Conservation (phyloP, 2,329 filamentous ascomycete genomes). For the Xylaria sp. region DNA sequence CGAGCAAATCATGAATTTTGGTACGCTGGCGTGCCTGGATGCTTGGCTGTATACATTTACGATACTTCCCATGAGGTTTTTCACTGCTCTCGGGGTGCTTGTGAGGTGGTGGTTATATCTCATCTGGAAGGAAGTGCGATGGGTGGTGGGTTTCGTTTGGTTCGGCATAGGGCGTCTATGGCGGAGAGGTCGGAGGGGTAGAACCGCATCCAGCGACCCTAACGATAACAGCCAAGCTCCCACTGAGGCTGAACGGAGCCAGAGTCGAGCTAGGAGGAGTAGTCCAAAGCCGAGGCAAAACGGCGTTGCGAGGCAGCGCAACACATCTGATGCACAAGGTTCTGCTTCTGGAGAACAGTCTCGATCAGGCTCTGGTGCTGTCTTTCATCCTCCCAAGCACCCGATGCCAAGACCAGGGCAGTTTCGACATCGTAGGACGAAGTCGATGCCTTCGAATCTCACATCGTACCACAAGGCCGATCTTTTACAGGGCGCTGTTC, state of each 20-base stretch:
- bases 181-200: conserved; percentile 66
- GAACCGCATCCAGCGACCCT: conserved; percentile 47
- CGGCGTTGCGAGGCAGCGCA: conserved; percentile 38
- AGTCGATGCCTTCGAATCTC: conserved; percentile 85
- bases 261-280: conserved; percentile 49
- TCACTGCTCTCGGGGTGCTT: conserved; percentile 81
- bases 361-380: conserved; percentile 41
- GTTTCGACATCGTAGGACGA: conserved; percentile 76
- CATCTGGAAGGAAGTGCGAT: conserved; percentile 75
- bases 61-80: conserved; percentile 88
- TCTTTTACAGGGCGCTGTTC: conserved; percentile 87
- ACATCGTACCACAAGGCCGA: conserved; percentile 94
- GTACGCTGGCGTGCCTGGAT: conserved; percentile 89
- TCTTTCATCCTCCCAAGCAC: conserved; percentile 50
- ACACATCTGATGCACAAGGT: conserved; percentile 38
- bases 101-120: conserved; percentile 81
- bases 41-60: conserved; percentile 98
- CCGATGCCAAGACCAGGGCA: conserved; percentile 50
- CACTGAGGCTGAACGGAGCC: conserved; percentile 55
- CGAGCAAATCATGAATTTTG: conserved; percentile 87
- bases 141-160: conserved; percentile 81
- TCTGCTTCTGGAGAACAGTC: conserved; percentile 40
- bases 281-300: conserved; percentile 38
- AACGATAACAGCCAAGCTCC: conserved; percentile 43
- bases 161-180: conserved; percentile 83